Conservation (phyloP, 805 yeast genomes). For the Priceomyces castillae region DNA sequence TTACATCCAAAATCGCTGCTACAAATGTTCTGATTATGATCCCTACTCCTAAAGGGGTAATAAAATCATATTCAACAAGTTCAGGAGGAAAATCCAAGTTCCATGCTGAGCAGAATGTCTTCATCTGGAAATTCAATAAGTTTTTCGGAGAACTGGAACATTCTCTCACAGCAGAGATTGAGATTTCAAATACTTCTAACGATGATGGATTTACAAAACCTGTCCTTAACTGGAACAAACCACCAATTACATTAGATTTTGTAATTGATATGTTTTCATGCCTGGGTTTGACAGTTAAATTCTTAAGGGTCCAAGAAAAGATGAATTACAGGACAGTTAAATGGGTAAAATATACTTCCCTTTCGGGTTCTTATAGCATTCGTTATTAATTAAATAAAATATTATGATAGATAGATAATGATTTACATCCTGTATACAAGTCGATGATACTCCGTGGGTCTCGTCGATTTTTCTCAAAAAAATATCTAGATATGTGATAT, state of each 20-base stretch:
- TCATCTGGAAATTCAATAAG: slow-evolving; percentile 70
- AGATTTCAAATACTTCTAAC: slow-evolving; percentile 21
- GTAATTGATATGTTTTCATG: slow-evolving; percentile 69
- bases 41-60: slow-evolving; percentile 57
- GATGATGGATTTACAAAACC: slow-evolving; percentile 13
- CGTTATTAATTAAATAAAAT: slow-evolving; percentile 47
- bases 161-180: slow-evolving; percentile 51
- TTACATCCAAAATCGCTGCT: slow-evolving; percentile 56
- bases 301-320: slow-evolving; percentile 61
- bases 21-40: slow-evolving; percentile 60
- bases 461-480: not conserved
- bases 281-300: slow-evolving; percentile 73
- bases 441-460: not conserved
- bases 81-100: slow-evolving; percentile 69
- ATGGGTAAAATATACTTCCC: slow-evolving; percentile 80
- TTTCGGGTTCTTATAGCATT: slow-evolving; percentile 78
- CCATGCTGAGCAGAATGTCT: slow-evolving; percentile 59
- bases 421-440: not conserved
- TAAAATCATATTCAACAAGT: slow-evolving; percentile 29
- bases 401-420: not conserved
- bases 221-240: slow-evolving; percentile 54
- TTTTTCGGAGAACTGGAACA: slow-evolving; percentile 66
- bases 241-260: slow-evolving; percentile 74
- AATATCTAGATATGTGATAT: too few species aligned
- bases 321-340: slow-evolving; percentile 68